Percentiles rank a stretch among this genome's conserved stretches.
Evolutionary conservation across 2,329 filamentous ascomycete genomes (phyloP).

Genomic region (Penicillium brevicompactum): DNA sequence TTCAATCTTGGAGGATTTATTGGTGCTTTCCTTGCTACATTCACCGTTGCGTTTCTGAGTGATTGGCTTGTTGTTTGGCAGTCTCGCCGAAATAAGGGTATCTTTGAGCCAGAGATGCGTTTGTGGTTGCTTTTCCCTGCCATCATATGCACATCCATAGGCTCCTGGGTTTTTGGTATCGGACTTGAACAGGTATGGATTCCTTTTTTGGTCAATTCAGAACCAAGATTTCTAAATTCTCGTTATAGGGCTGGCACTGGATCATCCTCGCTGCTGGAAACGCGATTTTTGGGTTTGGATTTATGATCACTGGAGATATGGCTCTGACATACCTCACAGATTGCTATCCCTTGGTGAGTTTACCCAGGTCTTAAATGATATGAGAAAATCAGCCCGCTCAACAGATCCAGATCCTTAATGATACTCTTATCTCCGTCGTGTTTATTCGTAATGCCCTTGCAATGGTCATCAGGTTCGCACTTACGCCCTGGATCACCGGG

Average conservation of each 20-base stretch:
- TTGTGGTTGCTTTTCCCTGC: conserved; percentile 13
- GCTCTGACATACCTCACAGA: conserved; percentile 15
- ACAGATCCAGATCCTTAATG: conserved; percentile 9
- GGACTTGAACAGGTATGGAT: conserved; percentile 7
- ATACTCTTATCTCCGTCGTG: conserved; percentile 12
- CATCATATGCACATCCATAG: neutral
- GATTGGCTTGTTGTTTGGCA: conserved; percentile 7
- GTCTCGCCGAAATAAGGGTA: conserved; percentile 7
- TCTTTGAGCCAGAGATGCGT: conserved; percentile 16
- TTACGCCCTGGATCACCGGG: conserved; percentile 3
- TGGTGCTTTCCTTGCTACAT: neutral
- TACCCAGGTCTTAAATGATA: neutral
- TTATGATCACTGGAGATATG: conserved; percentile 11
- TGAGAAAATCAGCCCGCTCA: neutral
- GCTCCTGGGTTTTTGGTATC: conserved; percentile 10
- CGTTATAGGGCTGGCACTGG: conserved; percentile 6
- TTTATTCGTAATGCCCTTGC: conserved; percentile 12
- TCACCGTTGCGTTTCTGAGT: neutral
- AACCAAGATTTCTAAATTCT: neutral
- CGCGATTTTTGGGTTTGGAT: conserved; percentile 15
- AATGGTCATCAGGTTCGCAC: conserved; percentile 4
- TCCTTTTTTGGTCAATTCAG: neutral
- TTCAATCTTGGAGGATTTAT: conserved; percentile 12
- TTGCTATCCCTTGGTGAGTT: conserved; percentile 5
- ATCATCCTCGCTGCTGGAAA: conserved; percentile 9